A percentile compares a stretch with the other conserved stretches of the same genome.
These are phyloP conservation scores for Moelleriella libera DNA, from an alignment of 2,329 filamentous ascomycete genomes.

Conservation along the genomic window DNA sequence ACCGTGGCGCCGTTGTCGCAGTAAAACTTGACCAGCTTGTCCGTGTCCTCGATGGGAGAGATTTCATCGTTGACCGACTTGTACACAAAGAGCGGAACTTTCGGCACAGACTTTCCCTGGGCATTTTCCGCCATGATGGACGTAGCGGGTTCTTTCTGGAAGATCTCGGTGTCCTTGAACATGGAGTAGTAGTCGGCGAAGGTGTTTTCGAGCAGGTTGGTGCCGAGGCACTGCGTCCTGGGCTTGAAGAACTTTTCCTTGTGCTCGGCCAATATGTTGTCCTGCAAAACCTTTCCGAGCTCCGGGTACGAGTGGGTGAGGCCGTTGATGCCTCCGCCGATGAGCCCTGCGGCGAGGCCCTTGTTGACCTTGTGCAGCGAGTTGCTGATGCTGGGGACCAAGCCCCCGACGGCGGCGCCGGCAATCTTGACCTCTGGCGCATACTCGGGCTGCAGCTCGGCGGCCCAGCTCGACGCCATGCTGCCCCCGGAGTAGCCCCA, in stretches of 20 bases:
- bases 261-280: constrained; percentile 7
- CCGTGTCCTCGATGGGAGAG: neutral
- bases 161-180: neutral
- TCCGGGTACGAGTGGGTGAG: constrained; percentile 8
- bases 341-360: constrained; percentile 7
- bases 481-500: constrained; percentile 23
- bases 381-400: constrained; percentile 8
- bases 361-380: constrained; percentile 7
- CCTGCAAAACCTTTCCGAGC: constrained; percentile 3
- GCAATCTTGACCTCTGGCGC: constrained; percentile 11
- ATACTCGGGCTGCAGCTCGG: constrained; percentile 12
- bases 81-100: neutral
- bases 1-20: constrained; percentile 1
- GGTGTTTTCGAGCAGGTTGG: neutral
- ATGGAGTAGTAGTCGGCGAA: neutral
- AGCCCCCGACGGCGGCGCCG: constrained; percentile 12
- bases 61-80: constrained; percentile 2
- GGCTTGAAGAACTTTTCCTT: neutral
- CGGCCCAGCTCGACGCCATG: constrained; percentile 10
- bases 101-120: neutral
- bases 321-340: constrained; percentile 9
- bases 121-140: neutral
- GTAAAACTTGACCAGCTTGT: neutral
- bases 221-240: neutral
- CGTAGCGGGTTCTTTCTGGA: neutral